Evolutionary conservation across 2,329 filamentous ascomycete species (phyloP).

Genomic region (Diplodia mutila): DNA sequence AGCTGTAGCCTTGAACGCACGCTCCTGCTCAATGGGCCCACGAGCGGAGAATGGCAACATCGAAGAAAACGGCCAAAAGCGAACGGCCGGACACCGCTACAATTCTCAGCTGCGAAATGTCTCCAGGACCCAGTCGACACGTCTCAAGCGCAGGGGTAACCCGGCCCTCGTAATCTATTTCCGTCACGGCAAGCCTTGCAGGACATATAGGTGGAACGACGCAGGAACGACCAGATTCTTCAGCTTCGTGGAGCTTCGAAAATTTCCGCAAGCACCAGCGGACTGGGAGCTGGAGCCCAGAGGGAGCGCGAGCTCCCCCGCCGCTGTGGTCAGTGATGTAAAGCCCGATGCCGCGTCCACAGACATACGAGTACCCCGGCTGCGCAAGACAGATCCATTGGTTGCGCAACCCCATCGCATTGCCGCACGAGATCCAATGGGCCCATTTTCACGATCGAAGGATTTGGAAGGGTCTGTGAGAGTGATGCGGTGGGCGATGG

Average conservation of each 20-base stretch:
- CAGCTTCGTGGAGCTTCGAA: not conserved
- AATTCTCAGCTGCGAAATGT: not conserved
- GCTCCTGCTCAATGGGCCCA: not conserved
- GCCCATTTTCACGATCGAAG: constrained; percentile 3
- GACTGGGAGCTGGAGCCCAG: constrained; percentile 1
- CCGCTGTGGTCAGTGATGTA: not conserved
- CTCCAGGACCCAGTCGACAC: not conserved
- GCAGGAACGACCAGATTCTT: not conserved
- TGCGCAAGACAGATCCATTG: not conserved
- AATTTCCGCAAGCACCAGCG: constrained; percentile 4
- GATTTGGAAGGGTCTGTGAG: constrained; percentile 14
- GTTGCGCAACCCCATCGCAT: not conserved
- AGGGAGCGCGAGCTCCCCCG: not conserved
- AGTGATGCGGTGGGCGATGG: constrained; percentile 4
- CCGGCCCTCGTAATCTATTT: constrained; percentile 11
- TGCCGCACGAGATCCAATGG: constrained; percentile 11
- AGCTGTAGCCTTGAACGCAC: not conserved
- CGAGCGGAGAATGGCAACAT: not conserved
- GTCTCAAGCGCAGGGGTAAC: constrained; percentile 8
- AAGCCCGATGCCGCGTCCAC: not conserved
- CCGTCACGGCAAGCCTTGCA: constrained; percentile 6
- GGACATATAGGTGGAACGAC: constrained; percentile 16
- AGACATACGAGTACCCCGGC: not conserved
- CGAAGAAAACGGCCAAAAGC: not conserved
- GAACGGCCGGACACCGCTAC: constrained; percentile 1